phyloP scores from a whole-genome alignment of 164 flowering plant genomes.

The Kalanchoe fedtschenkoi region DNA sequence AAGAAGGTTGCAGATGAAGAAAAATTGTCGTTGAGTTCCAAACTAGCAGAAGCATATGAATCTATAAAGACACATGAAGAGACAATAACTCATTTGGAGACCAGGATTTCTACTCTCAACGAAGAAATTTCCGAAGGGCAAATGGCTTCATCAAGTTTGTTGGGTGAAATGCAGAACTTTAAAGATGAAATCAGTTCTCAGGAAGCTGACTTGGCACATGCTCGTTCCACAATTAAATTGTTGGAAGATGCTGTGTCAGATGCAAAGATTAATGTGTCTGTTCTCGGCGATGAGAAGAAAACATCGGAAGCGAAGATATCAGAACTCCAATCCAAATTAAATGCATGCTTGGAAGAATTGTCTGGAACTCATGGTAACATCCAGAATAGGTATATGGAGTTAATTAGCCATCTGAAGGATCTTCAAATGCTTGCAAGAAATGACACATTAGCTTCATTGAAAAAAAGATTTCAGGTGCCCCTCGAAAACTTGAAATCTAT shows the following conservation, averaged over 20 bases:
- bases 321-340: slow-evolving; percentile 29
- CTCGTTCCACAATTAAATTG: slow-evolving; percentile 30
- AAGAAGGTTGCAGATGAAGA: slow-evolving; percentile 35
- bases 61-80: background rate
- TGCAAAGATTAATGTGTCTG: slow-evolving; percentile 36
- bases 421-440: slow-evolving; percentile 46
- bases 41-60: slow-evolving; percentile 14
- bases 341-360: slow-evolving; percentile 49
- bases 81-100: background rate
- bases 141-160: slow-evolving; percentile 27
- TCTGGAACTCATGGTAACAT: slow-evolving; percentile 50
- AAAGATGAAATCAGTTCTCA: slow-evolving; percentile 36
- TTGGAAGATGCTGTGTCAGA: slow-evolving; percentile 38
- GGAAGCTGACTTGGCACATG: slow-evolving; percentile 31
- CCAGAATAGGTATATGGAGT: slow-evolving; percentile 47
- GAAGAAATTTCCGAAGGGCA: slow-evolving; percentile 29
- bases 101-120: background rate
- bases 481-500: slow-evolving; percentile 43
- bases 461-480: slow-evolving; percentile 33
- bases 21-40: slow-evolving; percentile 23
- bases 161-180: slow-evolving; percentile 41
- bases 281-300: slow-evolving; percentile 31
- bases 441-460: slow-evolving; percentile 23
- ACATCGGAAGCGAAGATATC: slow-evolving; percentile 28
- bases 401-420: slow-evolving; percentile 35